Evolutionary conservation across 306 rosid genomes (phyloP).

Genomic region (Vigna reflexopilosa): DNA sequence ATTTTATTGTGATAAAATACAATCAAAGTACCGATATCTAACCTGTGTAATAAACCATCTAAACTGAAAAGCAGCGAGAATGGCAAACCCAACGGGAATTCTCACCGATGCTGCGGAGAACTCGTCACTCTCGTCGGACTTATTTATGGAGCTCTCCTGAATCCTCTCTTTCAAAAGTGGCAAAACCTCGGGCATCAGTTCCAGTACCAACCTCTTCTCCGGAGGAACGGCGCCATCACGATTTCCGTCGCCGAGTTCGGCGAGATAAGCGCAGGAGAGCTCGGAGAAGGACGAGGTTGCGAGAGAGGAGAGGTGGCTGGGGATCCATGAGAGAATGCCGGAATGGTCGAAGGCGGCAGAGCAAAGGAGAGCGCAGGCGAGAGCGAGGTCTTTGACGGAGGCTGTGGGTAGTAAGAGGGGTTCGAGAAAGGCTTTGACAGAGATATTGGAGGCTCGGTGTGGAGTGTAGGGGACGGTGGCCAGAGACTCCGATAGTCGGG

Average conservation of each 20-base stretch:
- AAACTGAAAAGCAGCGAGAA: slow-evolving; percentile 82
- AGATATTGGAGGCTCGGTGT: slow-evolving; percentile 49
- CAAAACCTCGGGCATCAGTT: slow-evolving; percentile 68
- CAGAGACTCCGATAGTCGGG: slow-evolving; percentile 54
- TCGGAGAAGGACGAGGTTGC: slow-evolving; percentile 58
- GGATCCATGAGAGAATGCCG: slow-evolving; percentile 76
- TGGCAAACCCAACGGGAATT: slow-evolving; percentile 73
- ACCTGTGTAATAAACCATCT: slow-evolving; percentile 94
- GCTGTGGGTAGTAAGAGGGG: slow-evolving; percentile 57
- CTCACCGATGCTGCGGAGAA: slow-evolving; percentile 85
- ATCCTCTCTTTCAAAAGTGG: slow-evolving; percentile 70
- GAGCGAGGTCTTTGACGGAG: slow-evolving; percentile 65
- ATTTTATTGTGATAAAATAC: not conserved
- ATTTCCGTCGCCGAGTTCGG: slow-evolving; percentile 30
- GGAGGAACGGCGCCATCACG: slow-evolving; percentile 14
- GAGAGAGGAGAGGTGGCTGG: slow-evolving; percentile 53
- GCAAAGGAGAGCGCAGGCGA: slow-evolving; percentile 75
- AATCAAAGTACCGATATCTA: slow-evolving; percentile 13
- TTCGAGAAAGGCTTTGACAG: slow-evolving; percentile 67
- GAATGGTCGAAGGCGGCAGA: slow-evolving; percentile 58
- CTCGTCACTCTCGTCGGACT: slow-evolving; percentile 64
- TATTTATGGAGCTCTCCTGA: slow-evolving; percentile 79
- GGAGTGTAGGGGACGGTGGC: slow-evolving; percentile 52
- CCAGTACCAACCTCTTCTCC: slow-evolving; percentile 67
- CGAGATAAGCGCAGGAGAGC: slow-evolving; percentile 56